Evolutionary conservation across 805 yeast genomes (phyloP).

Genomic region (Nakazawaea ishiwadae): DNA sequence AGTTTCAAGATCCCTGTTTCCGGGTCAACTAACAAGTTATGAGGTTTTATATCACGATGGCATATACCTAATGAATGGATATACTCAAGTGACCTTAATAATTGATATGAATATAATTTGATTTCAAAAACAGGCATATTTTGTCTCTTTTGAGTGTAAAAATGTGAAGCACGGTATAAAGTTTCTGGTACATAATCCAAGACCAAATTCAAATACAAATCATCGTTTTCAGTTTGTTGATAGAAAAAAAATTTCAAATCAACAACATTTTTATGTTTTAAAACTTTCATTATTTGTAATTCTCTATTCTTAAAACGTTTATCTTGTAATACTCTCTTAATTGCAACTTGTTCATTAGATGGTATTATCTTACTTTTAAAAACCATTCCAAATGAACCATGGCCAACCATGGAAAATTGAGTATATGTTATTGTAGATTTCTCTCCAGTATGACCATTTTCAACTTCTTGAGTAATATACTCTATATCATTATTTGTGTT

Average conservation of each 20-base stretch:
- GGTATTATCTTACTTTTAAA: slow-evolving; percentile 79
- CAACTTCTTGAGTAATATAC: slow-evolving; percentile 56
- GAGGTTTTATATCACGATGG: slow-evolving; percentile 92
- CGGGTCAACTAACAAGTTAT: slow-evolving; percentile 84
- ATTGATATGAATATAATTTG: slow-evolving; percentile 76
- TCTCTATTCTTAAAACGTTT: slow-evolving; percentile 92
- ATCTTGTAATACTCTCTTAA: slow-evolving; percentile 95
- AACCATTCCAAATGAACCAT: slow-evolving; percentile 99
- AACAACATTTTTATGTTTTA: slow-evolving; percentile 83
- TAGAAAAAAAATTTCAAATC: slow-evolving; percentile 85
- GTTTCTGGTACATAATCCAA: slow-evolving; percentile 96
- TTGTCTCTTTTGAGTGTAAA: slow-evolving; percentile 59
- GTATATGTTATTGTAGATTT: slow-evolving; percentile 64
- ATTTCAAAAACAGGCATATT: slow-evolving; percentile 89
- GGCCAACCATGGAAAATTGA: slow-evolving; percentile 84
- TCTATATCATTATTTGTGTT: slow-evolving; percentile 14
- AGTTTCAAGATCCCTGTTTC: slow-evolving; percentile 77
- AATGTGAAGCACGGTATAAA: slow-evolving; percentile 83
- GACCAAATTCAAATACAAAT: slow-evolving; percentile 82
- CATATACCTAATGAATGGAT: slow-evolving; percentile 76
- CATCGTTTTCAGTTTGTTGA: slow-evolving; percentile 68
- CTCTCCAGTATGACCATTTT: slow-evolving; percentile 68
- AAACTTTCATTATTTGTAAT: slow-evolving; percentile 88
- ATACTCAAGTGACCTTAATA: slow-evolving; percentile 73
- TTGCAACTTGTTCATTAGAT: slow-evolving; percentile 78